Percentiles rank a stretch among this genome's conserved stretches.
phyloP scores from a whole-genome alignment of 2,329 filamentous ascomycete genomes.

The Clathrospora elynae region DNA sequence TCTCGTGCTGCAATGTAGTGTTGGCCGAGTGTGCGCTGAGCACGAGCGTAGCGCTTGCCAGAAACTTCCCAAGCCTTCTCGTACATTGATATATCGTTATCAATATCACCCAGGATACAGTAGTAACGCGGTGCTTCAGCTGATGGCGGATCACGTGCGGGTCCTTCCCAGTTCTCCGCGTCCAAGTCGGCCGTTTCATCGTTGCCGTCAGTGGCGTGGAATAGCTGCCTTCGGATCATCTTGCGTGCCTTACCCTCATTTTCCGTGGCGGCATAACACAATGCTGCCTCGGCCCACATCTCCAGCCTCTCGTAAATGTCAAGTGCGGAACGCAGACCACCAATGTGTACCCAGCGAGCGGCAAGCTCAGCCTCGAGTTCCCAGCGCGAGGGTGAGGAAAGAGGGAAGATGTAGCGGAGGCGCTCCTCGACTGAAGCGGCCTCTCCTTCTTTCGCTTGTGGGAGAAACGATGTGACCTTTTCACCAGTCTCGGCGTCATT shows the following conservation, averaged over 20 bases:
- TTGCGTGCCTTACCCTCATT: constrained; percentile 81
- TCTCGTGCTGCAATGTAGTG: constrained; percentile 72
- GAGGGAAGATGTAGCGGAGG: constrained; percentile 79
- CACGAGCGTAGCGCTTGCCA: constrained; percentile 77
- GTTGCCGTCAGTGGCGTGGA: constrained; percentile 62
- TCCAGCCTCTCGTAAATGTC: constrained; percentile 94
- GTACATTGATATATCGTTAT: constrained; percentile 75
- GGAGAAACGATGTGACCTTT: constrained; percentile 77
- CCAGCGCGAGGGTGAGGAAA: constrained; percentile 87
- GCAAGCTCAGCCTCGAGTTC: constrained; percentile 93
- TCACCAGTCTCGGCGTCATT: constrained; percentile 34
- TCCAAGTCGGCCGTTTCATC: constrained; percentile 51
- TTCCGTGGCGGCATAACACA: constrained; percentile 81
- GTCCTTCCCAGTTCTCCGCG: constrained; percentile 65
- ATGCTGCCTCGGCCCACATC: constrained; percentile 91
- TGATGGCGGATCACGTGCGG: constrained; percentile 71
- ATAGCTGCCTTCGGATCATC: constrained; percentile 79
- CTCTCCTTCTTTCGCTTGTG: constrained; percentile 73
- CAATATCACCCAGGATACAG: constrained; percentile 92
- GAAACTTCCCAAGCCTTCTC: constrained; percentile 88
- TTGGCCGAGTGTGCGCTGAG: constrained; percentile 85
- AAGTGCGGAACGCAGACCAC: constrained; percentile 84
- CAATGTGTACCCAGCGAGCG: constrained; percentile 86
- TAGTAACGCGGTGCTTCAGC: constrained; percentile 84
- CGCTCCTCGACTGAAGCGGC: constrained; percentile 78